These are phyloP conservation scores for Schizothecium vesticola DNA, from an alignment of 495 filamentous ascomycete genomes.

Conservation along the genomic window DNA sequence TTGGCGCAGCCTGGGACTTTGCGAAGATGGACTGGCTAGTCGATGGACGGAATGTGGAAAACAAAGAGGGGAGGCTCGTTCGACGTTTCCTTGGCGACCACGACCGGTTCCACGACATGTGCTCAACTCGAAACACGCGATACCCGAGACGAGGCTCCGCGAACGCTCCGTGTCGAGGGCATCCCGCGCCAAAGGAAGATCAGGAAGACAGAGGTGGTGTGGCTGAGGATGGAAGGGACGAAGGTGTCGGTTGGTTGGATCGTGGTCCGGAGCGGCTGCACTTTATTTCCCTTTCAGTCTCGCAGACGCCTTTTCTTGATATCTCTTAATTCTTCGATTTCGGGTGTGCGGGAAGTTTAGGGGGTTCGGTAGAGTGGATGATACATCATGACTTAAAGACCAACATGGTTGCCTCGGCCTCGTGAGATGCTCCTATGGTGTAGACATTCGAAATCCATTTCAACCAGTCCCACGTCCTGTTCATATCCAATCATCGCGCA, in stretches of 20 bases:
- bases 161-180: not conserved
- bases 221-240: not conserved
- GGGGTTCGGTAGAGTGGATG: not conserved
- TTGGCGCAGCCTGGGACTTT: not conserved
- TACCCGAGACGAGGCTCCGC: not conserved
- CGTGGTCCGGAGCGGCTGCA: not conserved
- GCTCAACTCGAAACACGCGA: not conserved
- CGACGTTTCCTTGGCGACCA: not conserved
- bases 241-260: not conserved
- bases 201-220: not conserved
- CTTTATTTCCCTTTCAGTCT: not conserved
- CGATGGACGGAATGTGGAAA: not conserved
- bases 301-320: not conserved
- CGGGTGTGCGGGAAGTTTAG: not conserved
- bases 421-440: not conserved
- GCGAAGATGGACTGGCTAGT: not conserved
- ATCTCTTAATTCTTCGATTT: not conserved
- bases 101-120: not conserved
- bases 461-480: not conserved
- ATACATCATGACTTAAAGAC: not conserved
- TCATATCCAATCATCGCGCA: not conserved
- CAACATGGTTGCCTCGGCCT: not conserved
- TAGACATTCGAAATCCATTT: not conserved
- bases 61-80: not conserved
- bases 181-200: not conserved